Evolutionary conservation across 2,329 filamentous ascomycete genomes (phyloP).

Genomic region (Nothophaeocryptopus gaeumannii): DNA sequence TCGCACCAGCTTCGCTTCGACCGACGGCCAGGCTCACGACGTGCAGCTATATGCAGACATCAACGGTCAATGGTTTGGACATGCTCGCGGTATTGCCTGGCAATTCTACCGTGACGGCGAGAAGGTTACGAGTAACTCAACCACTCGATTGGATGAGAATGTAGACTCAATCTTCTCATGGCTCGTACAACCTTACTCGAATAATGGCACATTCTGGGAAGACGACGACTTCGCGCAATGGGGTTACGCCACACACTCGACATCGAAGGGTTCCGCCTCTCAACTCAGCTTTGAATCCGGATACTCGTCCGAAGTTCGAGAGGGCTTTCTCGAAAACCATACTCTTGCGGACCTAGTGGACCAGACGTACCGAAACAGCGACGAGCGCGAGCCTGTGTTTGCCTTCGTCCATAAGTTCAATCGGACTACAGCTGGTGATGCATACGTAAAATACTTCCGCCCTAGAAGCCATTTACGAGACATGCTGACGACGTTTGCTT

Average conservation of each 20-base stretch:
- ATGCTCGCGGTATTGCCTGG: no score
- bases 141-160: no score
- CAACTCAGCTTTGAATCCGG: not conserved
- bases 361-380: not conserved
- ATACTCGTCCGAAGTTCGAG: not conserved
- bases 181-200: no score
- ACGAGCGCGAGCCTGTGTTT: constrained; percentile 2
- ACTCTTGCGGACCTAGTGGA: not conserved
- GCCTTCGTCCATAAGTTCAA: constrained; percentile 12
- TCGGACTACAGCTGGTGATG: not conserved
- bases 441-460: no score
- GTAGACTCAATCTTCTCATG: no score
- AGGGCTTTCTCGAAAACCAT: not conserved
- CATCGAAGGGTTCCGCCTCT: not conserved
- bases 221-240: not conserved
- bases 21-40: constrained; percentile 8
- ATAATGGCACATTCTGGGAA: not conserved
- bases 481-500: not conserved
- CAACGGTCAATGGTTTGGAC: not conserved
- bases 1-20: constrained; percentile 1
- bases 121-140: no score
- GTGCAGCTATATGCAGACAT: constrained; percentile 12
- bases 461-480: no score
- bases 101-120: no score
- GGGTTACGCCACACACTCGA: not conserved